phyloP scores from a whole-genome alignment of 805 yeast genomes.

The Schwanniomyces yamadae region DNA sequence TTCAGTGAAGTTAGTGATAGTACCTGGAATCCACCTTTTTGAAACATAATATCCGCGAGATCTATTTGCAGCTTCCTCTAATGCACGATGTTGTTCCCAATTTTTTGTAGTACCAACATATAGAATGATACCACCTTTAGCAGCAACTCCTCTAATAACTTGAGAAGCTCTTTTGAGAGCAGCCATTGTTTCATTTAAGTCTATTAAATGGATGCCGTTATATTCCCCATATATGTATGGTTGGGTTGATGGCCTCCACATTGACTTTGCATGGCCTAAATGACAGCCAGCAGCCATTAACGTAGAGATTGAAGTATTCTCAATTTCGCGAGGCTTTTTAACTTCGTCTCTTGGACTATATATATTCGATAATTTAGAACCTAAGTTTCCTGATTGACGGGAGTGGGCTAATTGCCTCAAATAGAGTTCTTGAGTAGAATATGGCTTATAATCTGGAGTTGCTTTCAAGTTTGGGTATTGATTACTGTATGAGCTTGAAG shows the following conservation, averaged over 20 bases:
- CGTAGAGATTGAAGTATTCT: slow-evolving; percentile 63
- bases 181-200: slow-evolving; percentile 77
- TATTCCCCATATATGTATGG: slow-evolving; percentile 86
- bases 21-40: slow-evolving; percentile 92
- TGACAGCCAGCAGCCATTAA: slow-evolving; percentile 92
- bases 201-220: slow-evolving; percentile 88
- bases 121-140: slow-evolving; percentile 79
- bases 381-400: slow-evolving; percentile 52
- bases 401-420: slow-evolving; percentile 70
- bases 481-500: slow-evolving; percentile 27
- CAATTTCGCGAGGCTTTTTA: slow-evolving; percentile 53
- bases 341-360: slow-evolving; percentile 71
- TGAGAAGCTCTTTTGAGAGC: slow-evolving; percentile 78
- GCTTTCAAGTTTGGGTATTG: slow-evolving; percentile 64
- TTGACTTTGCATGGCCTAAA: slow-evolving; percentile 82
- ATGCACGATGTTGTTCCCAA: slow-evolving; percentile 59
- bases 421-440: slow-evolving; percentile 73
- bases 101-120: slow-evolving; percentile 84
- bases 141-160: slow-evolving; percentile 80
- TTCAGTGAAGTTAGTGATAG: slow-evolving; percentile 79
- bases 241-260: slow-evolving; percentile 79
- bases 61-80: slow-evolving; percentile 77
- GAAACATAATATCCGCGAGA: slow-evolving; percentile 78
- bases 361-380: slow-evolving; percentile 61
- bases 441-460: slow-evolving; percentile 61